Conservation (phyloP, 228 moss, liverwort and hornwort species). For the Sphagnum magellanicum region DNA sequence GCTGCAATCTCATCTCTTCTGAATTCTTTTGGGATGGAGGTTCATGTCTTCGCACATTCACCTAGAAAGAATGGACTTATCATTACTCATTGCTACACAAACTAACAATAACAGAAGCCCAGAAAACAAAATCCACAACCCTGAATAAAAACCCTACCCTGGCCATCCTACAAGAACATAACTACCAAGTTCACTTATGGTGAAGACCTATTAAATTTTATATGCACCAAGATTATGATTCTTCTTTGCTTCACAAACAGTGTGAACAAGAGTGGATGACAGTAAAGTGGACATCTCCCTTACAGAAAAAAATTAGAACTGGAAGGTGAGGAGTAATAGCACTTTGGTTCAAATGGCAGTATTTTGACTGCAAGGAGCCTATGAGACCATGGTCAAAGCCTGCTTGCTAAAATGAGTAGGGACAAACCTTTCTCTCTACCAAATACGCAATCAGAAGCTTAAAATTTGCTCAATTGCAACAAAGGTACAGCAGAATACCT, state of each 20-base stretch:
- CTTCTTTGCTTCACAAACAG: not conserved
- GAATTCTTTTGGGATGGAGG: constrained; percentile 68
- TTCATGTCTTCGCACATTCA: constrained; percentile 71
- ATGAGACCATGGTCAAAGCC: too few relatives aligned
- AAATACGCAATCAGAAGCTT: not conserved
- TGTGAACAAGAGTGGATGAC: too few relatives aligned
- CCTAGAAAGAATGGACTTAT: constrained; percentile 12
- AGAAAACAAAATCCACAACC: not conserved
- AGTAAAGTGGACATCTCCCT: too few relatives aligned
- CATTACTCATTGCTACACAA: not conserved
- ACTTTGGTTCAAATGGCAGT: too few relatives aligned
- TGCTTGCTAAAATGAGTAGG: too few relatives aligned
- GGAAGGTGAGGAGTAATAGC: too few relatives aligned
- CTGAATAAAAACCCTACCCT: not conserved
- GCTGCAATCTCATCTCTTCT: constrained; percentile 52
- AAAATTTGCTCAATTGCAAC: not conserved
- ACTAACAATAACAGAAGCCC: not conserved
- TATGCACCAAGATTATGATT: not conserved
- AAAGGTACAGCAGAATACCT: constrained; percentile 25
- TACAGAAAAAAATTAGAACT: too few relatives aligned
- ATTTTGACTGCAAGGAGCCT: too few relatives aligned
- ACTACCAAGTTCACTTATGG: not conserved
- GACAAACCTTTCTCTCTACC: not conserved
- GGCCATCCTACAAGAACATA: not conserved
- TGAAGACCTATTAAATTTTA: not conserved